Evolutionary conservation across 352 stramenopile genomes (phyloP).

Genomic region (Paralagenidium karlingii): DNA sequence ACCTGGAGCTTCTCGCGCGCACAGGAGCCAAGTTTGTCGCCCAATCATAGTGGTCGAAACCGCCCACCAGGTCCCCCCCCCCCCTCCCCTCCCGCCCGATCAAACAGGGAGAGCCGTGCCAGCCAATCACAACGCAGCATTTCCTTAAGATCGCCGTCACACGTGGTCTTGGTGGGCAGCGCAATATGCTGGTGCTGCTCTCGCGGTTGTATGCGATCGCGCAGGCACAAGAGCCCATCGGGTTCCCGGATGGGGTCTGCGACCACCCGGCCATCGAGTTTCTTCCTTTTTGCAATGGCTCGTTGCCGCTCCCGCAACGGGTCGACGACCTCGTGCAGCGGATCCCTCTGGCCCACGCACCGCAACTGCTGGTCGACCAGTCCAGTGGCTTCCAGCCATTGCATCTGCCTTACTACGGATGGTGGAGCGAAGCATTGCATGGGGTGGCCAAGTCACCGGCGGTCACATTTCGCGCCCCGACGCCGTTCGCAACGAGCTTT

Average conservation of each 20-base stretch:
- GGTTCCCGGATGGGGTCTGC: constrained; percentile 28
- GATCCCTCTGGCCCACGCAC: constrained; percentile 55
- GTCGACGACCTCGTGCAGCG: constrained; percentile 51
- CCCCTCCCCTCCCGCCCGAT: too few relatives aligned
- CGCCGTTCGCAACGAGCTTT: constrained; percentile 79
- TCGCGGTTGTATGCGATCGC: too few relatives aligned
- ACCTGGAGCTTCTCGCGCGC: too few relatives aligned
- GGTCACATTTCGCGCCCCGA: constrained; percentile 36
- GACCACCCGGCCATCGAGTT: constrained; percentile 21
- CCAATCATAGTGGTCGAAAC: too few relatives aligned
- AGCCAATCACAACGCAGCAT: too few relatives aligned
- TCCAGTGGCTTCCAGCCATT: constrained; percentile 14
- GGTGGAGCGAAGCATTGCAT: constrained; percentile 86
- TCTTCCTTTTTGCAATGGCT: constrained; percentile 58
- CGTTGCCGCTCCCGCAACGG: constrained; percentile 28
- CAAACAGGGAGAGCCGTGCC: too few relatives aligned
- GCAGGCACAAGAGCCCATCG: too few relatives aligned
- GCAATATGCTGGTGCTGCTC: too few relatives aligned
- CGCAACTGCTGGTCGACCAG: constrained; percentile 55
- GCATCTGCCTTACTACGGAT: constrained; percentile 61
- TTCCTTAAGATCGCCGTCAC: too few relatives aligned
- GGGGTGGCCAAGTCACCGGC: constrained; percentile 61
- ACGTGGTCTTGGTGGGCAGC: too few relatives aligned
- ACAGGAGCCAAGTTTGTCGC: too few relatives aligned
- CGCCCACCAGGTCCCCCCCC: too few relatives aligned